These are phyloP conservation scores for Cercospora sojina DNA, from an alignment of 2,329 filamentous ascomycete species.

Conservation along the genomic window DNA sequence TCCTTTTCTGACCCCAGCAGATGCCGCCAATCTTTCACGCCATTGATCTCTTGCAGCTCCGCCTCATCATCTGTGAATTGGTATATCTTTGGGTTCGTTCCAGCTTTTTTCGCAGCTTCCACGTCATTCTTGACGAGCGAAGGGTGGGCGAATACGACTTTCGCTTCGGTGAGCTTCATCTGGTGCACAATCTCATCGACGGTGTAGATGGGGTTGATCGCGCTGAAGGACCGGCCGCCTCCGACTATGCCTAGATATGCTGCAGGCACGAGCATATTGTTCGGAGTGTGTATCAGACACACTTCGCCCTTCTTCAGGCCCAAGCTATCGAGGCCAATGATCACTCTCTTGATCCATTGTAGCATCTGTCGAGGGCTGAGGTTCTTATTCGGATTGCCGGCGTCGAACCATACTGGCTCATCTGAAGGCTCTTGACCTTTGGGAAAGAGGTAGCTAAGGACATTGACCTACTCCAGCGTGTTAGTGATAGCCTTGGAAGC, in stretches of 20 bases:
- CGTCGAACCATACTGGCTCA: constrained; percentile 56
- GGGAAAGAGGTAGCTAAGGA: constrained; percentile 43
- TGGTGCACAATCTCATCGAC: constrained; percentile 53
- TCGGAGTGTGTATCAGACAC: constrained; percentile 55
- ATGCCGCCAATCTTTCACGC: constrained; percentile 39
- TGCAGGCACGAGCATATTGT: constrained; percentile 57
- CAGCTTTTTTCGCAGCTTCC: constrained; percentile 52
- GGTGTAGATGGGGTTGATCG: constrained; percentile 54
- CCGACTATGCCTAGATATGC: constrained; percentile 57
- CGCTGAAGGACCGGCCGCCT: constrained; percentile 54
- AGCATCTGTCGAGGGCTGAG: constrained; percentile 52
- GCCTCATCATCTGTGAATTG: constrained; percentile 29
- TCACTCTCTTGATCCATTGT: constrained; percentile 55
- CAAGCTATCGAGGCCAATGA: constrained; percentile 49
- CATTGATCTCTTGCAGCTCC: constrained; percentile 43
- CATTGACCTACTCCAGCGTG: constrained; percentile 41
- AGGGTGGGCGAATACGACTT: constrained; percentile 48
- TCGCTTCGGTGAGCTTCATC: constrained; percentile 45
- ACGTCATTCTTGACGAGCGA: constrained; percentile 51
- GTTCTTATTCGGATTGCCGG: constrained; percentile 47
- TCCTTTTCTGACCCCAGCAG: constrained; percentile 36
- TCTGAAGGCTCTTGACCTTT: constrained; percentile 40
- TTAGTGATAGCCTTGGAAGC: background rate
- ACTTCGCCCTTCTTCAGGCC: constrained; percentile 52
- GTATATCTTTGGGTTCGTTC: constrained; percentile 50